Conservation (phyloP, 805 yeast genomes). For the Torulaspora indica region DNA sequence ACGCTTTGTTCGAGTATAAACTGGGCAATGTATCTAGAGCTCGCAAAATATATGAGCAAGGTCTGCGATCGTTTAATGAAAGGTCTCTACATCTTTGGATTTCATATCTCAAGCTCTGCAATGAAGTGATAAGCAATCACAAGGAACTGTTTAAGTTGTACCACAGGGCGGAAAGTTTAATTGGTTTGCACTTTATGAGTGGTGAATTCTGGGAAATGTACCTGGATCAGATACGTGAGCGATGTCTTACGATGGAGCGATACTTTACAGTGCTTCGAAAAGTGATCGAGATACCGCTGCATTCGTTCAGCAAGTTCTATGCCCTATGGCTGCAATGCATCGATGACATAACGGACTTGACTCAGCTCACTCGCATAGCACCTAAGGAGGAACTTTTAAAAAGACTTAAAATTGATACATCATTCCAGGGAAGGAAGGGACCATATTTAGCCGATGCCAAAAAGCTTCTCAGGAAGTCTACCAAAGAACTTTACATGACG, state of each 20-base stretch:
- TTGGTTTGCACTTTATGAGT: conserved; percentile 35
- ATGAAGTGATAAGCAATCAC: conserved; percentile 23
- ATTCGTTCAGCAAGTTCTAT: conserved; percentile 33
- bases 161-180: conserved; percentile 30
- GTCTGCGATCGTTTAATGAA: conserved; percentile 25
- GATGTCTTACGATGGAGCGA: conserved; percentile 21
- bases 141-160: conserved; percentile 30
- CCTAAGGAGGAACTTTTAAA: conserved; percentile 25
- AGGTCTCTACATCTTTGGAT: conserved; percentile 34
- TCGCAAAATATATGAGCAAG: conserved; percentile 27
- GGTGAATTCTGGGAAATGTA: conserved; percentile 37
- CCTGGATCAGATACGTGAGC: conserved; percentile 24
- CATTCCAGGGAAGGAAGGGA: conserved; percentile 29
- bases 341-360: conserved; percentile 29
- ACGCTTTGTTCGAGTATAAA: conserved; percentile 34
- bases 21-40: conserved; percentile 28
- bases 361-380: conserved; percentile 24
- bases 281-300: conserved; percentile 31
- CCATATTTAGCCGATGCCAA: conserved; percentile 36
- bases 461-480: conserved; percentile 25
- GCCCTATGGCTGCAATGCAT: conserved; percentile 32
- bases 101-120: conserved; percentile 31
- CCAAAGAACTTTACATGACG: conserved; percentile 32
- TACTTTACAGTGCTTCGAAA: conserved; percentile 31
- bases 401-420: conserved; percentile 24